phyloP scores from a whole-genome alignment of 2,329 filamentous ascomycete genomes.

The Cryphonectria japonica region DNA sequence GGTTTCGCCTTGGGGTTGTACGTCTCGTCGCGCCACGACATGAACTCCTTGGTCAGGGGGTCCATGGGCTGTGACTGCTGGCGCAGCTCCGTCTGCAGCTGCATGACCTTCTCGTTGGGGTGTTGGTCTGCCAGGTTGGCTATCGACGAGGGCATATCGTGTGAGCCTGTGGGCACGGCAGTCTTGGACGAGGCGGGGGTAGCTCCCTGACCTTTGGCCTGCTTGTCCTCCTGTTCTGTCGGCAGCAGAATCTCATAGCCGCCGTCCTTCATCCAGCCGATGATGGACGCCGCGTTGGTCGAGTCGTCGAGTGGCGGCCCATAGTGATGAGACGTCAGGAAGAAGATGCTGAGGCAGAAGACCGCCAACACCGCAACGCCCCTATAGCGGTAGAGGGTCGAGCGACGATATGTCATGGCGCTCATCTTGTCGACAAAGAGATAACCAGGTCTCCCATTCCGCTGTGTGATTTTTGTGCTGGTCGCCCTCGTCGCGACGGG shows the following conservation, averaged over 20 bases:
- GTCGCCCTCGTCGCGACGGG: conserved; percentile 2
- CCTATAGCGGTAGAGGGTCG: conserved; percentile 26
- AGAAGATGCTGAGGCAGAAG: conserved; percentile 27
- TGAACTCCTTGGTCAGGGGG: conserved; percentile 25
- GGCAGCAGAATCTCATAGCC: conserved; percentile 29
- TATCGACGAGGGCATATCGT: not conserved
- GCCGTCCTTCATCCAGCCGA: conserved; percentile 28
- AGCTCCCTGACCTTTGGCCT: conserved; percentile 15
- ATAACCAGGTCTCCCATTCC: conserved; percentile 24
- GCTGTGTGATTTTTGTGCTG: conserved; percentile 11
- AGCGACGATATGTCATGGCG: conserved; percentile 30
- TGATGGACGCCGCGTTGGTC: conserved; percentile 24
- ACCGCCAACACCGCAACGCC: conserved; percentile 24
- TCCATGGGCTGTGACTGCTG: conserved; percentile 28
- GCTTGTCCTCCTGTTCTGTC: conserved; percentile 25
- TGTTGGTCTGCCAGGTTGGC: conserved; percentile 7
- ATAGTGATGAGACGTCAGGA: conserved; percentile 24
- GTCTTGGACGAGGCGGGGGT: conserved; percentile 9
- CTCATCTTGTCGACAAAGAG: conserved; percentile 16
- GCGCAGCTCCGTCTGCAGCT: conserved; percentile 21
- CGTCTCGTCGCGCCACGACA: conserved; percentile 24
- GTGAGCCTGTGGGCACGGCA: conserved; percentile 17
- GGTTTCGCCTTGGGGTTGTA: conserved; percentile 33
- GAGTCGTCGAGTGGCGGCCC: conserved; percentile 1
- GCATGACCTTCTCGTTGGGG: conserved; percentile 21